A percentile compares a stretch with the other conserved stretches of the same genome.
Evolutionary conservation across 345 rosid species (phyloP).

Genomic region (Rhodamnia argentea): DNA sequence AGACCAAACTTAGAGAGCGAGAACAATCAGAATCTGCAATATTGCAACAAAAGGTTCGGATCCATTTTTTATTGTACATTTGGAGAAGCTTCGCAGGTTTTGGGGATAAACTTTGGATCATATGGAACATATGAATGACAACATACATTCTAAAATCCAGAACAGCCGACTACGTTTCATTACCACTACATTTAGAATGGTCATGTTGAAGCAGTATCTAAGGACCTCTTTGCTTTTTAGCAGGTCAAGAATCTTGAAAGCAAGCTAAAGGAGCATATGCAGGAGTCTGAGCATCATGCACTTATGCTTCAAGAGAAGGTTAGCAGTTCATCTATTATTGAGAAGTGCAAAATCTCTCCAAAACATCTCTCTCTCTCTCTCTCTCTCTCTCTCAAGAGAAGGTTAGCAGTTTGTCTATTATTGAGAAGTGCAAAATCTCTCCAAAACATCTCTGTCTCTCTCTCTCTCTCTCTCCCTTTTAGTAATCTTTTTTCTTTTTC

Average conservation of each 20-base stretch:
- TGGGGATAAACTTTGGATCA: not conserved
- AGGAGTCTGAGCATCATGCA: constrained; percentile 40
- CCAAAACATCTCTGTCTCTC: too few relatives aligned
- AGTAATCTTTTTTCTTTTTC: not conserved
- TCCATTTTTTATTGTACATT: not conserved
- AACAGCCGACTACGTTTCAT: not conserved
- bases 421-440: not conserved
- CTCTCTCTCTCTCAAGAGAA: constrained; percentile 24
- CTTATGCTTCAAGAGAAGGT: constrained; percentile 52
- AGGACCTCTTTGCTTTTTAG: constrained; percentile 1
- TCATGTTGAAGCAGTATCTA: not conserved
- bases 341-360: not conserved
- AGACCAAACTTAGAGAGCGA: constrained; percentile 50
- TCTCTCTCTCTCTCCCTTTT: not conserved
- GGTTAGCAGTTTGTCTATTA: constrained; percentile 18
- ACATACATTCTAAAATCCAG: not conserved
- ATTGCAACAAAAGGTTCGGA: constrained; percentile 49
- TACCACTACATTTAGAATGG: not conserved
- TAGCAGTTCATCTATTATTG: not conserved
- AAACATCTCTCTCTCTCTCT: not conserved
- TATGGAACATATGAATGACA: not conserved
- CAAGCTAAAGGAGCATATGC: constrained; percentile 48
- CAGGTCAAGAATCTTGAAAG: constrained; percentile 72
- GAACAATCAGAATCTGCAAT: constrained; percentile 43
- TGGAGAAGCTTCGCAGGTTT: not conserved